Evolutionary conservation across 371 early-diverging fungal genomes (phyloP).

Genomic region (Mucor irregularis): DNA sequence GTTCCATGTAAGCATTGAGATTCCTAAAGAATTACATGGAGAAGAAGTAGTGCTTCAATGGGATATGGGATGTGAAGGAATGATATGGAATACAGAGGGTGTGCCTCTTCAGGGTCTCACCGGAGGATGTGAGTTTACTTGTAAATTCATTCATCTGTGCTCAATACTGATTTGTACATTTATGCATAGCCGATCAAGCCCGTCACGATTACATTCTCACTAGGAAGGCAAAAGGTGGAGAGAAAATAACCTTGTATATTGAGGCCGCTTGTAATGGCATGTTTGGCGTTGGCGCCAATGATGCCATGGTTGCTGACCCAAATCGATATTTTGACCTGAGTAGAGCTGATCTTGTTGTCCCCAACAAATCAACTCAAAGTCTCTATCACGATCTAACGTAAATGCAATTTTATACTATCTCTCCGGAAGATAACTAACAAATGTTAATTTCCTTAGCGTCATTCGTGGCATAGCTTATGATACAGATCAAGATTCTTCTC

Average conservation of each 20-base stretch:
- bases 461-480: conserved; percentile 78
- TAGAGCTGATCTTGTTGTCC: conserved; percentile 72
- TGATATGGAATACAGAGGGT: conserved; percentile 87
- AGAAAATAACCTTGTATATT: conserved; percentile 71
- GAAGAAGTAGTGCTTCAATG: conserved; percentile 75
- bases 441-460: no score
- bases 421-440: conserved; percentile 14
- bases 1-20: conserved; percentile 69
- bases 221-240: conserved; percentile 60
- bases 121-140: conserved; percentile 55
- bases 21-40: conserved; percentile 70
- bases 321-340: conserved; percentile 54
- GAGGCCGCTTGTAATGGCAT: conserved; percentile 94
- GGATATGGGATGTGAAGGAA: conserved; percentile 85
- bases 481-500: conserved; percentile 66
- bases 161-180: background rate
- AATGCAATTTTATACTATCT: background rate
- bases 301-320: conserved; percentile 73
- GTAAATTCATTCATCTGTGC: background rate
- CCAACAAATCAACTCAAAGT: conserved; percentile 64
- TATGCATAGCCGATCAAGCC: conserved; percentile 50
- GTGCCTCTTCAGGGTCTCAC: conserved; percentile 88
- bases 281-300: conserved; percentile 78
- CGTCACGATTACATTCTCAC: conserved; percentile 80
- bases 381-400: conserved; percentile 69